Evolutionary conservation across 2,329 filamentous ascomycete genomes (phyloP).

Genomic region (Ophiostoma sp.): DNA sequence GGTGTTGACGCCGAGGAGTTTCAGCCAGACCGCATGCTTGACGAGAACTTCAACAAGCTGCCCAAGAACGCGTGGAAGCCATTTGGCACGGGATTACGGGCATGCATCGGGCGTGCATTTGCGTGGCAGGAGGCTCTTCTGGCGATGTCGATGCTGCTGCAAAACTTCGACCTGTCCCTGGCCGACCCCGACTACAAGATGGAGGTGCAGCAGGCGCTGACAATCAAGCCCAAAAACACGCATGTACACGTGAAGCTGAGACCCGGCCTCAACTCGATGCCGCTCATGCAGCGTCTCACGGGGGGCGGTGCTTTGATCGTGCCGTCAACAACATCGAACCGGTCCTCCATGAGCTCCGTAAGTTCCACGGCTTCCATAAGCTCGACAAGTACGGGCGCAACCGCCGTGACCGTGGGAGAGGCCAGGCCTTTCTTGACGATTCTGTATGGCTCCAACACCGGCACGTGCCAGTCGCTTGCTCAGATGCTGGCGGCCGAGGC

Average conservation of each 20-base stretch:
- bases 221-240: constrained; percentile 57
- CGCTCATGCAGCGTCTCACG: constrained; percentile 23
- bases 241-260: constrained; percentile 53
- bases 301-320: not conserved
- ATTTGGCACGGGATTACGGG: constrained; percentile 49
- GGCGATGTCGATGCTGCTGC: constrained; percentile 51
- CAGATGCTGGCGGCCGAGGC: not conserved
- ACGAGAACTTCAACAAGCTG: constrained; percentile 40
- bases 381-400: not conserved
- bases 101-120: constrained; percentile 49
- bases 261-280: constrained; percentile 37
- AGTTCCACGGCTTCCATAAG: not conserved
- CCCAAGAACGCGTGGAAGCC: constrained; percentile 43
- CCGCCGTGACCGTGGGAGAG: not conserved
- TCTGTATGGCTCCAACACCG: constrained; percentile 60
- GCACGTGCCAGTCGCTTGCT: constrained; percentile 50
- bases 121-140: constrained; percentile 50
- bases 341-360: not conserved
- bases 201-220: constrained; percentile 48
- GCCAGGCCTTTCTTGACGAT: constrained; percentile 46
- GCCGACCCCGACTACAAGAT: constrained; percentile 55
- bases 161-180: constrained; percentile 62
- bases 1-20: constrained; percentile 54
- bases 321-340: not conserved
- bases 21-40: constrained; percentile 57